These are phyloP conservation scores for Aspergillus sp. DNA, from an alignment of 2,329 filamentous ascomycete species.

Conservation along the genomic window DNA sequence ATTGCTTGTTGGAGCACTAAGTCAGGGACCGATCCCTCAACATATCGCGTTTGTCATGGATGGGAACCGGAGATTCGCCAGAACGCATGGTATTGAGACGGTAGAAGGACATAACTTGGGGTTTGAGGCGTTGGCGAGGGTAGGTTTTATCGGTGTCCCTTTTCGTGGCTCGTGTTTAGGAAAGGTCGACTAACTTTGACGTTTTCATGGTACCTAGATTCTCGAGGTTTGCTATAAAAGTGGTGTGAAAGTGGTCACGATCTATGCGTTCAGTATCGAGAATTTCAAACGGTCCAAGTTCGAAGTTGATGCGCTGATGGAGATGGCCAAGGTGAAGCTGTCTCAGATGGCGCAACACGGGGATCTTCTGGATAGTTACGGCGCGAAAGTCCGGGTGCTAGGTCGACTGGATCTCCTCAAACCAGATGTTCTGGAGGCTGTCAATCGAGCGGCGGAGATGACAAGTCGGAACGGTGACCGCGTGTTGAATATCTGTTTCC, in stretches of 20 bases:
- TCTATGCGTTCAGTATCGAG: constrained; percentile 98
- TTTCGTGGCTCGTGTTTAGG: neutral
- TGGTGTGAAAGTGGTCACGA: constrained; percentile 90
- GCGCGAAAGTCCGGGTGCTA: constrained; percentile 74
- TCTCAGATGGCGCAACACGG: constrained; percentile 87
- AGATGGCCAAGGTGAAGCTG: constrained; percentile 92
- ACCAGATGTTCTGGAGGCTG: constrained; percentile 77
- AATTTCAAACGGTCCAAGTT: constrained; percentile 97
- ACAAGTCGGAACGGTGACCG: constrained; percentile 77
- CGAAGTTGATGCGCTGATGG: constrained; percentile 94
- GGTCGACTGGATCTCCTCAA: constrained; percentile 78
- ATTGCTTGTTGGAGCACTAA: constrained; percentile 76
- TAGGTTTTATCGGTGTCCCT: constrained; percentile 35
- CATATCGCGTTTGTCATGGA: constrained; percentile 99
- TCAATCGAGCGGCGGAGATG: constrained; percentile 76
- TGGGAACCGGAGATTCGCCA: constrained; percentile 87
- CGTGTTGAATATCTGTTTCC: constrained; percentile 90
- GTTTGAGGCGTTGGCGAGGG: constrained; percentile 86
- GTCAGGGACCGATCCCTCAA: constrained; percentile 83
- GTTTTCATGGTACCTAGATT: constrained; percentile 46
- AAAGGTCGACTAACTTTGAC: neutral
- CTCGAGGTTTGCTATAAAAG: constrained; percentile 98
- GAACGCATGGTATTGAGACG: constrained; percentile 85
- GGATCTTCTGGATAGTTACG: constrained; percentile 85
- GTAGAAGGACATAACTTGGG: constrained; percentile 93